phyloP scores from a whole-genome alignment of 2,329 filamentous ascomycete species.

The Diaporthe sp. region DNA sequence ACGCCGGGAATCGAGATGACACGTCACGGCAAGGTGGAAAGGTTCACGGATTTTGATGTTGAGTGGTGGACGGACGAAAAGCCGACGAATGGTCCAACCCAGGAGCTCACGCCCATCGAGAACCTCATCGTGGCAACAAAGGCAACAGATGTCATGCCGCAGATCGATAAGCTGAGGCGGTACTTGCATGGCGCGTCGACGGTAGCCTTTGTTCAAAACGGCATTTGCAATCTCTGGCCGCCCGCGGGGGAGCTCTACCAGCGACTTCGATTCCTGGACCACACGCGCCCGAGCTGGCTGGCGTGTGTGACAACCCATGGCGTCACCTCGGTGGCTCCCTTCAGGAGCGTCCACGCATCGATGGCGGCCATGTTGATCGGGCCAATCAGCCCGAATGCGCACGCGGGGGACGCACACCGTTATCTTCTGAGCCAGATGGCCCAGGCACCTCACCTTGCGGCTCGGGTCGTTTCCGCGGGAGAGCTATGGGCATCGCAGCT shows the following conservation, averaged over 20 bases:
- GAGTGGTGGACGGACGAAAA: conserved; percentile 16
- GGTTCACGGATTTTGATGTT: conserved; percentile 12
- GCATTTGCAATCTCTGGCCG: conserved; percentile 7
- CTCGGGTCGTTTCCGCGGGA: conserved; percentile 1
- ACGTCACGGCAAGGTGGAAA: conserved; percentile 8
- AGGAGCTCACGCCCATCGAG: conserved; percentile 6
- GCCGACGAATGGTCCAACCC: conserved; percentile 1
- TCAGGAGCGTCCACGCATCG: conserved; percentile 9
- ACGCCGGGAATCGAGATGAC: conserved; percentile 6
- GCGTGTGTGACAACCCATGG: conserved; percentile 11
- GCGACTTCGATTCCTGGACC: conserved; percentile 3
- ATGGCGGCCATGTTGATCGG: not conserved
- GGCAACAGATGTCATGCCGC: conserved; percentile 8
- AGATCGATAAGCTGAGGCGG: conserved; percentile 12
- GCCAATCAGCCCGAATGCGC: conserved; percentile 2
- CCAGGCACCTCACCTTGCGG: conserved; percentile 10
- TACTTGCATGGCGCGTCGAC: not conserved
- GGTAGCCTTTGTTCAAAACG: conserved; percentile 11
- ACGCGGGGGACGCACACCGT: not conserved
- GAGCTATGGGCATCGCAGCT: conserved; percentile 3
- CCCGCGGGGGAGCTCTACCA: conserved; percentile 8
- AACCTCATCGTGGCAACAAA: conserved; percentile 13
- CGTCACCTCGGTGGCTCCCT: not conserved
- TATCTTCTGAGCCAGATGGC: conserved; percentile 6
- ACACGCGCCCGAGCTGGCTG: conserved; percentile 8